Percentiles rank a stretch among this genome's conserved stretches.
phyloP scores from a whole-genome alignment of 2,329 filamentous ascomycete genomes.

The Trichoderma sp. region DNA sequence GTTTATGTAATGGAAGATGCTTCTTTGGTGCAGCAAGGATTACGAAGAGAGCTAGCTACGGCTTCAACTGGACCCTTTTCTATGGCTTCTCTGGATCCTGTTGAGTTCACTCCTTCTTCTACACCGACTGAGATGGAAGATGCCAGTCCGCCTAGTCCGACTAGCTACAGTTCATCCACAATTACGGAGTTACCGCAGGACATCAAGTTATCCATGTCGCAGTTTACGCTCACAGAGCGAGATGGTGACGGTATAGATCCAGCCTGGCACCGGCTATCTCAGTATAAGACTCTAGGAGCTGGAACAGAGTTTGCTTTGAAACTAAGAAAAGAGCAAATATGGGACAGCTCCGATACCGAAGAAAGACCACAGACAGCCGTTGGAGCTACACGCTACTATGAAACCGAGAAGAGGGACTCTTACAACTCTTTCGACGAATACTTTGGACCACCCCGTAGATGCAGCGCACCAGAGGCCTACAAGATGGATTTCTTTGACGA shows the following conservation, averaged over 20 bases:
- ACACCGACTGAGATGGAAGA: conserved; percentile 19
- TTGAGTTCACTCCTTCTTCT: background rate
- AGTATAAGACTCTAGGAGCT: conserved; percentile 28
- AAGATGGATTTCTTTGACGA: background rate
- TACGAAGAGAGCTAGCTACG: conserved; percentile 55
- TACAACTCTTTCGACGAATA: conserved; percentile 11
- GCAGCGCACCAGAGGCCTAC: background rate
- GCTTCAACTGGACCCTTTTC: conserved; percentile 49
- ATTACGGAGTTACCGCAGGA: background rate
- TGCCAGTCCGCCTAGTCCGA: background rate
- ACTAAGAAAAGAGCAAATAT: conserved; percentile 27
- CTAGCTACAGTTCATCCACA: background rate
- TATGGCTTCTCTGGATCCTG: conserved; percentile 33
- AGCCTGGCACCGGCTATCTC: conserved; percentile 21
- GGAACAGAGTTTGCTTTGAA: conserved; percentile 26
- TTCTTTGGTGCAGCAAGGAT: conserved; percentile 67
- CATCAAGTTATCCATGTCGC: background rate
- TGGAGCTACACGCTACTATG: background rate
- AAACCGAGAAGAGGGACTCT: conserved; percentile 15
- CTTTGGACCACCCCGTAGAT: background rate
- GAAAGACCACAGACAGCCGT: background rate
- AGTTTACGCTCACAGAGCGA: background rate
- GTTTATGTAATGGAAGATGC: conserved; percentile 78
- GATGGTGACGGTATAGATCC: background rate
- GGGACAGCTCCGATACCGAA: conserved; percentile 18